phyloP scores from a whole-genome alignment of 805 yeast species.

The Ascoidea tarda region DNA sequence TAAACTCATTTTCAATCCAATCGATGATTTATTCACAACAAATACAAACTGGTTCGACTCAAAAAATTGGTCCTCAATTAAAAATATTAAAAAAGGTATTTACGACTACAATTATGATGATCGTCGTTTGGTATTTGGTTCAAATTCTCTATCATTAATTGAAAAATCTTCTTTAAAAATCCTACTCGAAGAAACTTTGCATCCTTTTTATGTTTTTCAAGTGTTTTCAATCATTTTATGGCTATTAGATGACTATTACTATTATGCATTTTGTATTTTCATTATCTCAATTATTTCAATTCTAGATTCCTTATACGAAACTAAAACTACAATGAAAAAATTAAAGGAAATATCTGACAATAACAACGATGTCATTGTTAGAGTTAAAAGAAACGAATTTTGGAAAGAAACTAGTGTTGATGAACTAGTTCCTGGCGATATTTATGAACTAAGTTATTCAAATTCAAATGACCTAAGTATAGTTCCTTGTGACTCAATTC shows the following conservation, averaged over 20 bases:
- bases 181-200: constrained; percentile 75
- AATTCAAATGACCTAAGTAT: constrained; percentile 27
- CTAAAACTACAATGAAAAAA: constrained; percentile 58
- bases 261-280: constrained; percentile 88
- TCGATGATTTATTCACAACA: constrained; percentile 73
- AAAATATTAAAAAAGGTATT: constrained; percentile 46
- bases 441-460: constrained; percentile 85
- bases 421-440: constrained; percentile 91
- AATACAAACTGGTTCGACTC: constrained; percentile 77
- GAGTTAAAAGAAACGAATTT: constrained; percentile 86
- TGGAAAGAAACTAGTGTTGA: constrained; percentile 72
- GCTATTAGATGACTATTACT: constrained; percentile 85
- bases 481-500: constrained; percentile 75
- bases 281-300: constrained; percentile 74
- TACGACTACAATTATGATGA: constrained; percentile 55
- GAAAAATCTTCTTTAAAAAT: constrained; percentile 56
- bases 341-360: constrained; percentile 53
- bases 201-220: constrained; percentile 93
- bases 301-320: constrained; percentile 72
- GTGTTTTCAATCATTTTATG: constrained; percentile 83
- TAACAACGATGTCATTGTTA: constrained; percentile 30
- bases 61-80: constrained; percentile 51
- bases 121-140: constrained; percentile 62
- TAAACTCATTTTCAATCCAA: constrained; percentile 70
- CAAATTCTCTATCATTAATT: constrained; percentile 58